Conservation (phyloP, 2,329 filamentous ascomycete species). For the Leptosphaerulina australis region DNA sequence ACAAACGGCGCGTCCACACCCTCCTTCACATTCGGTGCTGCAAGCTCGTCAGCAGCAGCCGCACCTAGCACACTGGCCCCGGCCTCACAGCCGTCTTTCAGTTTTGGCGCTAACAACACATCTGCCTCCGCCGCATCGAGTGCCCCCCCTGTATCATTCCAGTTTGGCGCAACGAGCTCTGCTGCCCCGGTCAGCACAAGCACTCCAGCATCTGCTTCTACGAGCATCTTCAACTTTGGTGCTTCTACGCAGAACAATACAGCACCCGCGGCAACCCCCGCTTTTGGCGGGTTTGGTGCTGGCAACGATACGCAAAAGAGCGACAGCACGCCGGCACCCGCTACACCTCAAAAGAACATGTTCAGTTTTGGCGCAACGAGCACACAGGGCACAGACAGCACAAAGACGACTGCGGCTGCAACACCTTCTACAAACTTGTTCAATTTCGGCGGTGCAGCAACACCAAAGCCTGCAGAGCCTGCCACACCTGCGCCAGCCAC, state of each 20-base stretch:
- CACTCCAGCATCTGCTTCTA: slow-evolving; percentile 24
- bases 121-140: slow-evolving; percentile 19
- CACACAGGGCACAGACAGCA: slow-evolving; percentile 17
- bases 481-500: slow-evolving; percentile 21
- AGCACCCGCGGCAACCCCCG: slow-evolving; percentile 18
- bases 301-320: slow-evolving; percentile 18
- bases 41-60: slow-evolving; percentile 21
- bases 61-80: slow-evolving; percentile 21
- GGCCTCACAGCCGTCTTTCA: slow-evolving; percentile 20
- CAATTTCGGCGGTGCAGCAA: slow-evolving; percentile 20
- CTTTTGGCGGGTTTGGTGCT: slow-evolving; percentile 28
- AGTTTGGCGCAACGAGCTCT: slow-evolving; percentile 25
- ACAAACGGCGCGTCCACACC: slow-evolving; percentile 20
- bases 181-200: slow-evolving; percentile 20
- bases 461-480: slow-evolving; percentile 19
- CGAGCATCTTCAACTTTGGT: slow-evolving; percentile 26
- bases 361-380: slow-evolving; percentile 24
- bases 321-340: slow-evolving; percentile 10
- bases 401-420: slow-evolving; percentile 17
- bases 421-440: slow-evolving; percentile 22
- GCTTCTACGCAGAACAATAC: slow-evolving; percentile 17
- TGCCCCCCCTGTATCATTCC: slow-evolving; percentile 16
- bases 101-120: slow-evolving; percentile 11
- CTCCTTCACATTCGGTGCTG: slow-evolving; percentile 17
- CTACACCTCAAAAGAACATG: slow-evolving; percentile 15